These are phyloP conservation scores for Neurospora sp. DNA, from an alignment of 495 filamentous ascomycete genomes.

Conservation along the genomic window DNA sequence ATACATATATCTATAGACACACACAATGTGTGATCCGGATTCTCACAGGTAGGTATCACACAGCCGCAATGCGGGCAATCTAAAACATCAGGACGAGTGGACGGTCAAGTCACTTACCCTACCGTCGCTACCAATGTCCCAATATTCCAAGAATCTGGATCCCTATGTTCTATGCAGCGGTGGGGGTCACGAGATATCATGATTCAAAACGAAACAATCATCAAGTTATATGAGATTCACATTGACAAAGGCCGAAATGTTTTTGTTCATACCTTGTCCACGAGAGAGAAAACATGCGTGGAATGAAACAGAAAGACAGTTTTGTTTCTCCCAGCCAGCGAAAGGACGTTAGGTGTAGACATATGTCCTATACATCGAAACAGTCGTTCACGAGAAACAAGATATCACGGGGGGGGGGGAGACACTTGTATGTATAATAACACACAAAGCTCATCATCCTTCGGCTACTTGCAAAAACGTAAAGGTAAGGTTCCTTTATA, in stretches of 20 bases:
- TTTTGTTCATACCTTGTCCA: background rate
- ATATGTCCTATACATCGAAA: background rate
- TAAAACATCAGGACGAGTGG: background rate
- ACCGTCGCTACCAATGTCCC: background rate
- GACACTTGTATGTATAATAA: background rate
- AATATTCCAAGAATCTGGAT: background rate
- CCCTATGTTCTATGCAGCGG: background rate
- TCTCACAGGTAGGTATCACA: background rate
- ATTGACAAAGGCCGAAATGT: background rate
- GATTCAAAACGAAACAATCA: background rate
- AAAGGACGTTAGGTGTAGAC: background rate
- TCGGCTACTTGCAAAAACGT: no score
- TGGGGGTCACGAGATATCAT: background rate
- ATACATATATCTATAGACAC: background rate
- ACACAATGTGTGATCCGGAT: background rate
- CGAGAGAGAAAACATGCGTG: background rate
- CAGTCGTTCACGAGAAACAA: background rate
- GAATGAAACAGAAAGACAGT: background rate
- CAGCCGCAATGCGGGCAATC: background rate
- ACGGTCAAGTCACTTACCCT: background rate
- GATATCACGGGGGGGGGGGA: background rate
- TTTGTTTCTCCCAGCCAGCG: background rate
- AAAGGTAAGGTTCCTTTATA: no score
- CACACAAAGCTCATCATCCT: no score
- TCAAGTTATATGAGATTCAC: background rate